Base-by-base conservation (phyloP, 257 asterid species). In the Verbena officinalis region DNA sequence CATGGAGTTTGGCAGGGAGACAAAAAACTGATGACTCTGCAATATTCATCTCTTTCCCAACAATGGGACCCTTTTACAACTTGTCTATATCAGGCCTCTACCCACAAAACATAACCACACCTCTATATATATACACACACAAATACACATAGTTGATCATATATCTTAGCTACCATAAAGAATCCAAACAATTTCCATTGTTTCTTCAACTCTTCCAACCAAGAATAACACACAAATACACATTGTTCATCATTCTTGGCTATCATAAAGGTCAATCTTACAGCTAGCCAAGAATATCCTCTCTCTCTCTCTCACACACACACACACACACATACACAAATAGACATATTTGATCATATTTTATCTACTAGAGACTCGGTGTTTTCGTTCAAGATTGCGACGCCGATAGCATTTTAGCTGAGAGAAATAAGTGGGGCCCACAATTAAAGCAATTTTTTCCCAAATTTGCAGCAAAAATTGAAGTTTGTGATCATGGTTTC, bases 31-130 rank as follows among this genome's bases (percentile, higher is more conserved):
- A 51, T 72, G 70, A 67, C 64, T 48, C 65, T 64, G 76, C 67
- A 52, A 27, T 42, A 62, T 74, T 73, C 60, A 74, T 46, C 75
- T 71, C n/a, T 65, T 55, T 56, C 56, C 80, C 14, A 21, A 51
- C 76, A 76, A 53, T 46, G 81, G 79, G 71, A 49, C 84, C 77
- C 77, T 49, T 36, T 36, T 10, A 44, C 66, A 53, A 21, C 56
- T 67, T 78, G 80, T 65, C 83, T n/a, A n/a, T n/a, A 46, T 48
- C 75, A 15, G 22, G 33, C 48, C 24, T 48, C 40, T 33, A 57
- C 52, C n/a, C 15, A 54, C 50, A 58, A 11, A 31, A 15, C 55
- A 20, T 34, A 19, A 40, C 58, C 8, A 15, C 36, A 14, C 42
- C 4, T 45, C 1, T 24, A 31, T 59, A 51, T 68, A 39, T 56